Conservation (phyloP, 2,329 filamentous ascomycete species). For the Chaetomium sp. region DNA sequence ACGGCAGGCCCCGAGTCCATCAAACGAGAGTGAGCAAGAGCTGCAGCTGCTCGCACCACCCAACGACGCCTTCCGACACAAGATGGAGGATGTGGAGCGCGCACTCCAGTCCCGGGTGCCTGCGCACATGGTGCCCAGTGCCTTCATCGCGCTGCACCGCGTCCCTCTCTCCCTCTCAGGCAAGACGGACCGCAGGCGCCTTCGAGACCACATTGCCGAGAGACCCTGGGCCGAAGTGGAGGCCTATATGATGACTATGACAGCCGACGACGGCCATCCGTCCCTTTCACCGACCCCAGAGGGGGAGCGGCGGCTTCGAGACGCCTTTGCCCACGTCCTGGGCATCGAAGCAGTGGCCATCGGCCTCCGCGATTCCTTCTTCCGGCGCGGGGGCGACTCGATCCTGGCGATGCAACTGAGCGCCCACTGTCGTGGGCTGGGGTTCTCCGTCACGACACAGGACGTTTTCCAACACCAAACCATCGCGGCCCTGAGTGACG, state of each 20-base stretch:
- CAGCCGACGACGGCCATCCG: slow-evolving; percentile 1
- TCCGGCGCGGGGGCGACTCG: neutral
- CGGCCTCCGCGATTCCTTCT: slow-evolving; percentile 5
- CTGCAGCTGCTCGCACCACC: slow-evolving; percentile 4
- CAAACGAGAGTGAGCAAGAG: slow-evolving; percentile 1
- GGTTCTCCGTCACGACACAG: slow-evolving; percentile 1
- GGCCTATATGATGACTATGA: slow-evolving; percentile 2
- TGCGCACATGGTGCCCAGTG: slow-evolving; percentile 4
- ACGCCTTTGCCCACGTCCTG: neutral
- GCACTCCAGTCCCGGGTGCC: slow-evolving; percentile 4
- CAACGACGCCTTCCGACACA: slow-evolving; percentile 2
- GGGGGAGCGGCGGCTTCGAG: neutral
- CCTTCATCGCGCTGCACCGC: slow-evolving; percentile 1
- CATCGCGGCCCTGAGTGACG: slow-evolving; percentile 1
- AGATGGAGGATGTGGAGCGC: slow-evolving; percentile 3
- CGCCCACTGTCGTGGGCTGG: slow-evolving; percentile 4
- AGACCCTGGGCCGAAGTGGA: slow-evolving; percentile 6
- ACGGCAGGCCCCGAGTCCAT: slow-evolving; percentile 2
- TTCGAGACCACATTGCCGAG: slow-evolving; percentile 3
- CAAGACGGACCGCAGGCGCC: slow-evolving; percentile 4
- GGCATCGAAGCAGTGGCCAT: neutral
- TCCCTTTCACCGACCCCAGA: neutral
- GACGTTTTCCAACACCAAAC: slow-evolving; percentile 7
- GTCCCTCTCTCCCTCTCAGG: slow-evolving; percentile 4
- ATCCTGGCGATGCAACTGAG: slow-evolving; percentile 5